Evolutionary conservation across 1,139 yeast species (phyloP), one percentile per base, ranked within the genome.

Genomic region (Debaryomyces subglobosus): DNA sequence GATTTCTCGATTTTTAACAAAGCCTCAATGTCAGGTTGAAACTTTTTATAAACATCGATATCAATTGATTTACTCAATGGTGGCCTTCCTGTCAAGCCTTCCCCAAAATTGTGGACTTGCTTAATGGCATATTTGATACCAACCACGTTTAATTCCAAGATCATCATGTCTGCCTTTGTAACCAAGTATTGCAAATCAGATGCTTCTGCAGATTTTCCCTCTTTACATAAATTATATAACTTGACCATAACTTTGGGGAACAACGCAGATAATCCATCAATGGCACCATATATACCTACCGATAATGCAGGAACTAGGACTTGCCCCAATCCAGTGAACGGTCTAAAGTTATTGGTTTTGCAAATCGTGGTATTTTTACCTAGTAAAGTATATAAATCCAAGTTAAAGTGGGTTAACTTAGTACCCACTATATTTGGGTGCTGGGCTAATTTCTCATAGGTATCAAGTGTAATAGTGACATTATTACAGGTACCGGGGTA

Each of bases 241-340:
- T 68, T 64, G 39, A 74, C 73, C 67, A 71, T 65, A 4, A 64
- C 53, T 48, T 71, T 73, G 30, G 78, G 79, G 54, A 74, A 72
- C 8, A 72, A 59, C 41, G 69, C 74, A 33, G 78, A 67, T 38
- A 77, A 60, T 13, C 81, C 81, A 55, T 77, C 82, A 50, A 77
- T 71, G 24, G 80, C 69, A 36, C 81, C 81, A 47, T 64, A 63
- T 39, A 65, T 62, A 10, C 80, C 80, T 16, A 73, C 75, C 1
- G 71, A 52, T 43, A 75, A 57, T 5, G 76, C 74, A 12, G 82
- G 81, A 25, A 77, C 52, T 40, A 77, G 58, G 25, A 75, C 63
- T 56, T 77, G 81, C 21, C 82, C 82, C 25, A 77, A 62, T 12
- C 82, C 82, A 10, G 80, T 73, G 58, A 75, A 67, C 8, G 68